Conservation (phyloP, 75 land plant species). For the Ceratopteris richardii region DNA sequence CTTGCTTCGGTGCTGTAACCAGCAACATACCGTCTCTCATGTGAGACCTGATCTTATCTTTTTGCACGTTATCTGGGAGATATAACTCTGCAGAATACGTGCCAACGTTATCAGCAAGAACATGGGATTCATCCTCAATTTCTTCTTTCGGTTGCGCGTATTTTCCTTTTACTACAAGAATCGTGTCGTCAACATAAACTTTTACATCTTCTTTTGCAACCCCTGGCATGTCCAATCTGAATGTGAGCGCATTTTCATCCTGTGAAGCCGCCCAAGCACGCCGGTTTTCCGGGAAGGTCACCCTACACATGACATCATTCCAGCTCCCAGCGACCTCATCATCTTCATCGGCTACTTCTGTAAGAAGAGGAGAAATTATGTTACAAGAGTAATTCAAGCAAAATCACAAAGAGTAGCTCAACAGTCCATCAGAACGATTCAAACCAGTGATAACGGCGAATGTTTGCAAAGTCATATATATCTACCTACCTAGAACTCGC, state of each 20-base stretch:
- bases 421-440: no score
- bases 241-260: neutral
- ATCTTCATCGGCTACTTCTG: no score
- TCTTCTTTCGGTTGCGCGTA: neutral
- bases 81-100: neutral
- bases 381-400: no score
- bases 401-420: no score
- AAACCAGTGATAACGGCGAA: no score
- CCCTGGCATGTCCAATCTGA: conserved; percentile 5
- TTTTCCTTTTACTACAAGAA: neutral
- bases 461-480: no score
- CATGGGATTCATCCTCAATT: neutral
- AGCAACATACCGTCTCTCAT: conserved; percentile 4
- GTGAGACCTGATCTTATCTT: conserved; percentile 1
- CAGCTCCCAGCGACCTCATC: no score
- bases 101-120: conserved; percentile 2
- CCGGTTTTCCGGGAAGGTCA: neutral
- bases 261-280: neutral
- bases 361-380: no score
- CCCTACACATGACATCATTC: neutral
- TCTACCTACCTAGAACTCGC: no score
- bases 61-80: neutral
- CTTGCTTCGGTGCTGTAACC: conserved; percentile 4
- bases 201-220: neutral
- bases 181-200: neutral